Base-by-base conservation (phyloP, 495 filamentous ascomycete genomes). In the Niebla homalea region DNA sequence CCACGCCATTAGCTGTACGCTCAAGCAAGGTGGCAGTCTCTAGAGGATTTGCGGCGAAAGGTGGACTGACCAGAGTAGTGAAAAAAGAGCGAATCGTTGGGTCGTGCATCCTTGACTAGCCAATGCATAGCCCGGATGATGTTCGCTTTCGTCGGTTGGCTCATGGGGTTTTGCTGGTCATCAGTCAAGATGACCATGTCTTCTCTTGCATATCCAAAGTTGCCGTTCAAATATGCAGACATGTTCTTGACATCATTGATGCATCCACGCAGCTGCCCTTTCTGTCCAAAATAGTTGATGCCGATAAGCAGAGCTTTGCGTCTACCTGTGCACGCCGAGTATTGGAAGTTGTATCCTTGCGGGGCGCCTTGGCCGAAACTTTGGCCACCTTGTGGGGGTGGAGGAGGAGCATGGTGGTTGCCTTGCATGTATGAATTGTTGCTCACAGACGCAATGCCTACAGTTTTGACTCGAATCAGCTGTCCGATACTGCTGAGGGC, bases 211-310 rank as follows among this genome's bases (percentile, higher is more conserved):
- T 97, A 98, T 29, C 85, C 84, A 61, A 93, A 98, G 57, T 86
- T 81, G 60, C 89, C 80, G 60, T 90, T 86, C 44, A 98, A 73
- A 59, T 94, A 98, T 47, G 74, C 72, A 21, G 87, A 93, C 92
- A 98, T 93, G 63, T 97, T 97, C 69, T 89, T 85, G 37, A 95
- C 93, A 64, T 98, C 92, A 64, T 97, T 97, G 71, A 97, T 97
- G 63, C 92, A 98, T 46, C 92, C 92, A 43, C 89, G 69, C 39
- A 98, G 71, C 70, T 97, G 87, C 48, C 89, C 90, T 48, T 84
- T 79, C 64, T 97, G 92, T 40, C 83, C 79, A 57, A 96, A 96
- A 66, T 98, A 98, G 69, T 98, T 98, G 72, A 97, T 95, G 36
- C 92, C 92, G 52, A 98, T 94, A 53, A 98, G 67, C 29, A 98